Conservation (phyloP, 345 rosid species). For the Gossypium raimondii region DNA sequence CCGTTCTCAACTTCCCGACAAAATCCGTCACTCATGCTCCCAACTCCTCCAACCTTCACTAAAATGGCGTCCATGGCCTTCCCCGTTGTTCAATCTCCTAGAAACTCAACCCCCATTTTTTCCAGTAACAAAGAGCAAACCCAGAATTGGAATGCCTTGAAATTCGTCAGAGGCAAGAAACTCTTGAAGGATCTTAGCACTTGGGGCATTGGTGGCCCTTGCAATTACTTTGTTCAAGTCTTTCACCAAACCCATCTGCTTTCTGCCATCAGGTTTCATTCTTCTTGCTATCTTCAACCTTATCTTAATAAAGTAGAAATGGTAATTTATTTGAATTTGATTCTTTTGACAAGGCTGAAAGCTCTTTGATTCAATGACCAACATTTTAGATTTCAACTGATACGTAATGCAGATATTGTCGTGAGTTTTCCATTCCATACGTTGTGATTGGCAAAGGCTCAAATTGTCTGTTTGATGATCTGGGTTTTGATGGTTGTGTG, state of each 20-base stretch:
- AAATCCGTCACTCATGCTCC: not conserved
- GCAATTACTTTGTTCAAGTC: constrained; percentile 30
- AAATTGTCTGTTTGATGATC: constrained; percentile 37
- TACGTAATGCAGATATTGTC: constrained; percentile 28
- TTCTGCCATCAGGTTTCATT: constrained; percentile 29
- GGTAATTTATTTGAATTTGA: not conserved
- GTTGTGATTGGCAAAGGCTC: constrained; percentile 34
- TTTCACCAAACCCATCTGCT: constrained; percentile 25
- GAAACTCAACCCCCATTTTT: not conserved
- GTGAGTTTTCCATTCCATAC: constrained; percentile 18
- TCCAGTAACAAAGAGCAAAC: not conserved
- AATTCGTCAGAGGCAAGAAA: constrained; percentile 21
- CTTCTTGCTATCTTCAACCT: not conserved
- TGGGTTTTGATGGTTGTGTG: constrained; percentile 37
- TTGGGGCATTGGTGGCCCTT: constrained; percentile 35
- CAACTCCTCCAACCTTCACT: not conserved
- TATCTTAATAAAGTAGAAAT: not conserved
- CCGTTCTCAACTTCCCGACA: not conserved
- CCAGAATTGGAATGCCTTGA: constrained; percentile 20
- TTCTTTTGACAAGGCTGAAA: not conserved
- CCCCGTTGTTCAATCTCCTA: not conserved
- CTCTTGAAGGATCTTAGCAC: constrained; percentile 31
- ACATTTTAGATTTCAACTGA: not conserved
- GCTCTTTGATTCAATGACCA: not conserved
- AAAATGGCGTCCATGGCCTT: constrained; percentile 8